Base-by-base conservation (phyloP, 768 basidiomycete genomes). In the Lactarius deliciosus region DNA sequence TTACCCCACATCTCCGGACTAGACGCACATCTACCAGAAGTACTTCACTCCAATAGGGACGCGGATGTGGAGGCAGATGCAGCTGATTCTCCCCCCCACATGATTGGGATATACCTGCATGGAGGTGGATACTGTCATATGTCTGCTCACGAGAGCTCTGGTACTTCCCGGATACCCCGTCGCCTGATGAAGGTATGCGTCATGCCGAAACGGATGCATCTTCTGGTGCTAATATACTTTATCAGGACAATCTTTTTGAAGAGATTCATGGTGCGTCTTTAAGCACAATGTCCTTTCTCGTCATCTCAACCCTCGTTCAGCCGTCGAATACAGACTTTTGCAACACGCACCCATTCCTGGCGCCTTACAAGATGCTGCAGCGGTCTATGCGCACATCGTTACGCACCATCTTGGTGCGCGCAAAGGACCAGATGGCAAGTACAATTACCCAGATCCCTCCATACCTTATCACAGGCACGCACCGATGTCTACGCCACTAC, bases 91-190 rank as follows among this genome's bases (percentile, higher is more conserved):
- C 77, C 79, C 6, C 62, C 67, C 0, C 61, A 20, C 11, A 54
- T 82, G 40, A 76, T 84, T 41, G 82, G 82, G 2, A 76, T 84
- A 18, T 85, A 81, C 74, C 76, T 84, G 73, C 84, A 85, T 60
- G 83, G 84, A 25, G 83, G 84, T 22, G 84, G 82, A 16, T 85
- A 83, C 64, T 83, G 81, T 68, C 84, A 85, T 67, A 83, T 84
- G 82, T 84, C 83, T 28, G 84, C 82, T 0, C 83, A 84, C 62
- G 84, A 85, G 71, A 74, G 72, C 9, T 75, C 81, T 41, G 70
- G 79, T 25, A 82, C 83, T 5, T 84, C 82, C 2, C 76, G 80
- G 60, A 81, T 85, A 57, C 83, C 83, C 13, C 74, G 81, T 32
- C 76, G 80, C 22, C 68, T 84, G 7, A 77, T 83, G 53, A 76